These are phyloP conservation scores for Tubosaeta sp. DNA, from an alignment of 768 basidiomycete genomes.

Conservation along the genomic window DNA sequence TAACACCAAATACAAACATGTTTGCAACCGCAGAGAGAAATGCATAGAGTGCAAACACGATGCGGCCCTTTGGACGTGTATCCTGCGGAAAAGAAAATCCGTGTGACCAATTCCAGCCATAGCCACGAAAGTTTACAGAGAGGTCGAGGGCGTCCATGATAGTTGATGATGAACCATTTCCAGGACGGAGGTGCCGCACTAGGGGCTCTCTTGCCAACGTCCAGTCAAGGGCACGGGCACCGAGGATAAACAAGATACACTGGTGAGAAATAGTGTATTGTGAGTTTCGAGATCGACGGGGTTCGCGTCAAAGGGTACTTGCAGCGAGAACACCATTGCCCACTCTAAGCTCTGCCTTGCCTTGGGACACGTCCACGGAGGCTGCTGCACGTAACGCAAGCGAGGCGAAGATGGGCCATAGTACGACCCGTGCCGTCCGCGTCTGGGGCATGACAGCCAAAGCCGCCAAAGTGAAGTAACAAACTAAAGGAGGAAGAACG, in stretches of 20 bases:
- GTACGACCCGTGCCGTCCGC: too few relatives aligned
- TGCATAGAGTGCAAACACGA: constrained; percentile 36
- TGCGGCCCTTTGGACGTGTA: constrained; percentile 36
- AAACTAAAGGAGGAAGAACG: too few relatives aligned
- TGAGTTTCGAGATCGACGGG: neutral
- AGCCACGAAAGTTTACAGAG: constrained; percentile 33
- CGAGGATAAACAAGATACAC: constrained; percentile 6
- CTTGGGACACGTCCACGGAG: neutral
- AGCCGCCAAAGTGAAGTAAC: too few relatives aligned
- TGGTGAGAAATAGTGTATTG: neutral
- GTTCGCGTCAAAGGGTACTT: neutral
- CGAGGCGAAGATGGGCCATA: too few relatives aligned
- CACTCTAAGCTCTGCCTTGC: neutral
- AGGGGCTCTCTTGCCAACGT: constrained; percentile 10
- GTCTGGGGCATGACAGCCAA: too few relatives aligned
- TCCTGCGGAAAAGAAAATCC: constrained; percentile 29
- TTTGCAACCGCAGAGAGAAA: constrained; percentile 32
- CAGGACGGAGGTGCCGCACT: constrained; percentile 9
- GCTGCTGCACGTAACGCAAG: too few relatives aligned
- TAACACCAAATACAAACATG: constrained; percentile 39
- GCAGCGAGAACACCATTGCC: constrained; percentile 12
- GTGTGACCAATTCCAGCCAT: constrained; percentile 40
- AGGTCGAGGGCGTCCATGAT: constrained; percentile 49
- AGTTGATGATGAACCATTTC: neutral
- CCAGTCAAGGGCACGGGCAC: constrained; percentile 16